Evolutionary conservation across 2,329 filamentous ascomycete species (phyloP), one percentile per base, ranked within the genome.

Genomic region (Colletotrichum chrysophilum): DNA sequence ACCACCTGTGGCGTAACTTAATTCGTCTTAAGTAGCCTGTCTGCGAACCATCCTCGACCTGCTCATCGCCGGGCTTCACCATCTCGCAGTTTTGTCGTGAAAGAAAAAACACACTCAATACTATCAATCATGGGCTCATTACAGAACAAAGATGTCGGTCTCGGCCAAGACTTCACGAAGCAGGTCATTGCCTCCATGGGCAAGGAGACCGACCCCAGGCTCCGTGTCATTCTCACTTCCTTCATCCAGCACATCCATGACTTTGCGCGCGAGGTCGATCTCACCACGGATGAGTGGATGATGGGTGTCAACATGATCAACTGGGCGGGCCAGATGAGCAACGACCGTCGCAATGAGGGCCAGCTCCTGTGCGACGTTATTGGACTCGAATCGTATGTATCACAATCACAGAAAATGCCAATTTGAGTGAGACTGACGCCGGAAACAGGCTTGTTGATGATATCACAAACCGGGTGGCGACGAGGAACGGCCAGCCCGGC

Each of bases 281-380:
- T 97, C 74, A 96, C 94, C 9, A 89, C 91, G n/a, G 93, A 94
- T 72, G 95, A 97, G 86, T 96, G 94, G 94, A 90, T 94, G 85
- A 86, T 90, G 10, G 95, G 92, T 62, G 91, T 95, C 34, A 88
- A 84, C 77, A 87, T 83, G 86, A 92, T 85, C 77, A 88, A 87
- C 78, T 88, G 89, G 79, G 91, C 94, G 66, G 94, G 94, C 78
- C 90, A 94, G 85, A 93, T 94, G 85, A 93, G 90, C 82, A 89
- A 90, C 71, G 88, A 91, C 78, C 92, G 90, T 80, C 89, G 94
- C 68, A 95, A 96, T 83, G 94, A 96, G 86, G 90, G 92, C 66
- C 92, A 94, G 85, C 89, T 94, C 76, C 87, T 96, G 74, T 94
- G 89, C 80, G 94, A 96, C 79, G 89, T 96, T 38, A 88, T 95